phyloP scores from a whole-genome alignment of 176 grass and related monocot species.

The Rhipidocladum racemiflorum region DNA sequence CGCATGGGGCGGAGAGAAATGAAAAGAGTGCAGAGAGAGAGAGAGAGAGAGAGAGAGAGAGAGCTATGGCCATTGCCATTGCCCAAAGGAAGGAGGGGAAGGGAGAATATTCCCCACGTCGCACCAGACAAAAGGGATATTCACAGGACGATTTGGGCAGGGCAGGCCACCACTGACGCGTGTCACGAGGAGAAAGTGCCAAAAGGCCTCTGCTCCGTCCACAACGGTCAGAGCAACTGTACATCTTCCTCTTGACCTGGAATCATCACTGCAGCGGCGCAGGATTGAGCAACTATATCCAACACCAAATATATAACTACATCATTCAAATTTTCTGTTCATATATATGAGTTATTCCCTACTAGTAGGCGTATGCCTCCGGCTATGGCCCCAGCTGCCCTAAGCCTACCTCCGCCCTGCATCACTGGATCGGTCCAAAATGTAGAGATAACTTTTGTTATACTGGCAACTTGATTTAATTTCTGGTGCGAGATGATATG shows the following conservation, averaged over 20 bases:
- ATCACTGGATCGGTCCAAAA: neutral
- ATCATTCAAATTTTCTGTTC: no score
- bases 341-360: no score
- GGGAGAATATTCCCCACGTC: constrained; percentile 46
- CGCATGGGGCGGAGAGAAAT: neutral
- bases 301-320: no score
- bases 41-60: neutral
- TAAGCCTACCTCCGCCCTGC: no score
- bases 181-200: constrained; percentile 52
- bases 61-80: neutral
- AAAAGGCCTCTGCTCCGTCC: constrained; percentile 23
- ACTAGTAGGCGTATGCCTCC: no score
- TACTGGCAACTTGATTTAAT: neutral
- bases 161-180: constrained; percentile 38
- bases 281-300: no score
- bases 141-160: constrained; percentile 50
- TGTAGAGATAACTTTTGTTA: neutral
- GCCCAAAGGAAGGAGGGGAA: neutral
- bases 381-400: no score
- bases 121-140: constrained; percentile 86
- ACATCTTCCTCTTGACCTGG: constrained; percentile 16
- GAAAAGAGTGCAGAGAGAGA: neutral
- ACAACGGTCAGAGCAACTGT: constrained; percentile 7
- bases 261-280: no score
- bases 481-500: neutral